Percentiles rank a stretch among this genome's conserved stretches.
Evolutionary conservation across 2,329 filamentous ascomycete species (phyloP).

Genomic region (Ramularia collo-cygni): DNA sequence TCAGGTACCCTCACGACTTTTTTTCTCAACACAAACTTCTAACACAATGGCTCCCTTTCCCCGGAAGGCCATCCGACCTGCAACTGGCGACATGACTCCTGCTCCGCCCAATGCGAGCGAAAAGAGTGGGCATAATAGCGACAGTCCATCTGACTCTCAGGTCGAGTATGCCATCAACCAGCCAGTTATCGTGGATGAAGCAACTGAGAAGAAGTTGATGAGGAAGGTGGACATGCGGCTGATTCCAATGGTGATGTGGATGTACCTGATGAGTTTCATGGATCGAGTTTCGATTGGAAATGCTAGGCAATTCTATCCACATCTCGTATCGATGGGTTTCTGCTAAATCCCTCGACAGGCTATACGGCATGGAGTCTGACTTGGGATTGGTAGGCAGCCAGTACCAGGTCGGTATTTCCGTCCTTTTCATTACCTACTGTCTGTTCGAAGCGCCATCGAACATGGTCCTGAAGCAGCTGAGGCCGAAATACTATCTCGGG

Average conservation of each 20-base stretch:
- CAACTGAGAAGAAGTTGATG: conserved; percentile 50
- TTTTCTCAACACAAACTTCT: too few relatives aligned
- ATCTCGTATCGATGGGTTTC: too few relatives aligned
- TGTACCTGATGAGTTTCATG: conserved; percentile 72
- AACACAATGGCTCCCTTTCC: too few relatives aligned
- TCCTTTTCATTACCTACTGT: conserved; percentile 18
- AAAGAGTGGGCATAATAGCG: too few relatives aligned
- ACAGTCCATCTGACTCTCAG: too few relatives aligned
- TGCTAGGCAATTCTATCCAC: not conserved
- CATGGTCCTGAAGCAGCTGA: conserved; percentile 10
- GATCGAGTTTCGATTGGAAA: conserved; percentile 31
- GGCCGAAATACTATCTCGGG: conserved; percentile 8
- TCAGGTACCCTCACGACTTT: too few relatives aligned
- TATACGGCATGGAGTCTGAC: conserved; percentile 57
- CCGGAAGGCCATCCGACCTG: too few relatives aligned
- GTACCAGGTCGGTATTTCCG: conserved; percentile 12
- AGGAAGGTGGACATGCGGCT: conserved; percentile 65
- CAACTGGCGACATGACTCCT: too few relatives aligned
- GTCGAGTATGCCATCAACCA: too few relatives aligned
- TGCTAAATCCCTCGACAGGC: too few relatives aligned
- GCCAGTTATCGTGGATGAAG: not conserved
- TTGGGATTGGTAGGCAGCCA: conserved; percentile 41
- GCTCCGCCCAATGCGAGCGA: too few relatives aligned
- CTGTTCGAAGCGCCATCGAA: conserved; percentile 6
- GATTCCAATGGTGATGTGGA: conserved; percentile 62